Percentiles rank a stretch among this genome's conserved stretches.
Evolutionary conservation across 345 rosid species (phyloP).

Genomic region (Syzygium jambos): DNA sequence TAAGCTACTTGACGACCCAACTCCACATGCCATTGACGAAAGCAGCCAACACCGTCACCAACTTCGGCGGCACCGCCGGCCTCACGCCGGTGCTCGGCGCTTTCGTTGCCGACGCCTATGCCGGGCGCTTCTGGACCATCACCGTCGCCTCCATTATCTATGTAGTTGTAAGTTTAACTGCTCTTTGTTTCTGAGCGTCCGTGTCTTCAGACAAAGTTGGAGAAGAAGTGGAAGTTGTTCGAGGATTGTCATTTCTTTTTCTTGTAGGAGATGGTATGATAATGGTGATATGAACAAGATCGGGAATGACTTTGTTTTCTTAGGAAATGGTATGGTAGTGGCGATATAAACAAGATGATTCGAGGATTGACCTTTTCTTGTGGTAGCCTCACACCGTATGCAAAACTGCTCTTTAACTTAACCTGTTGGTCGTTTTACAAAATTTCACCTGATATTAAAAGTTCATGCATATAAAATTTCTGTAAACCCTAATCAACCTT

Average conservation of each 20-base stretch:
- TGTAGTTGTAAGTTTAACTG: conserved; percentile 36
- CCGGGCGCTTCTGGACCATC: conserved; percentile 88
- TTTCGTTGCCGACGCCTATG: conserved; percentile 66
- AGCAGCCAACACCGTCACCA: conserved; percentile 95
- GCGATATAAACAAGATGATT: not conserved
- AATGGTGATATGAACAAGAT: not conserved
- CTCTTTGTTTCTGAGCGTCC: not conserved
- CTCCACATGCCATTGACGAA: conserved; percentile 84
- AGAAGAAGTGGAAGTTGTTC: not conserved
- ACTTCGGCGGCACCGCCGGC: conserved; percentile 81
- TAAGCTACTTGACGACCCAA: conserved; percentile 77
- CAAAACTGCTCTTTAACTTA: not conserved
- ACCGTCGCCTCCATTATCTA: conserved; percentile 61
- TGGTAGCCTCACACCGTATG: not conserved
- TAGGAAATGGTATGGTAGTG: not conserved
- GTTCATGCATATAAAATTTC: not conserved
- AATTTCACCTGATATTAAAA: not conserved
- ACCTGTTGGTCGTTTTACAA: not conserved
- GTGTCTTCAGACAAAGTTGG: not conserved
- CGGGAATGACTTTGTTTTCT: not conserved
- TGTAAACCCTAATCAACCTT: not conserved
- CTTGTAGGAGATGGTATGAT: not conserved
- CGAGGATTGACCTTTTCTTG: not conserved
- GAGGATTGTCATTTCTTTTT: not conserved
- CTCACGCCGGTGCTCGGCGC: conserved; percentile 88